Evolutionary conservation across 2,329 filamentous ascomycete genomes (phyloP).

Genomic region (Cordyceps tenuipes): DNA sequence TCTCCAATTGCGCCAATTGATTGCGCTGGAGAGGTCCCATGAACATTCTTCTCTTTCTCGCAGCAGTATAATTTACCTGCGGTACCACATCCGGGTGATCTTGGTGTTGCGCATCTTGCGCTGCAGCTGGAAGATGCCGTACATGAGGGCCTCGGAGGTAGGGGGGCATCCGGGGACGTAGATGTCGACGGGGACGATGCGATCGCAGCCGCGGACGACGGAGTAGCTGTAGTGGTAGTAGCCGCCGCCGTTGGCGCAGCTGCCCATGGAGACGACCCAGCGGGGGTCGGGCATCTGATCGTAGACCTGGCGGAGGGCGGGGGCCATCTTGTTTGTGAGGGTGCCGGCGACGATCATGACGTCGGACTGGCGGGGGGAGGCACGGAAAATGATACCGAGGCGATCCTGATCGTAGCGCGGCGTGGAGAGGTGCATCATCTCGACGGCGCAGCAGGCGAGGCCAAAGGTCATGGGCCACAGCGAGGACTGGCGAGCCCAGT

Average conservation of each 20-base stretch:
- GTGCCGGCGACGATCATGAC: conserved; percentile 93
- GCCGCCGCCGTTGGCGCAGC: conserved; percentile 74
- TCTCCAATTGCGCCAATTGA: neutral
- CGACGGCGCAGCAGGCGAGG: conserved; percentile 79
- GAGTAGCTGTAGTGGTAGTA: conserved; percentile 85
- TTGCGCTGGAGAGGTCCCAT: neutral
- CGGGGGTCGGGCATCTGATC: conserved; percentile 91
- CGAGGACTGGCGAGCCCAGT: conserved; percentile 78
- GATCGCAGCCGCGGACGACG: conserved; percentile 66
- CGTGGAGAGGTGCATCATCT: conserved; percentile 89
- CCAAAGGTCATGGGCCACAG: conserved; percentile 87
- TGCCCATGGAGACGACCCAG: conserved; percentile 80
- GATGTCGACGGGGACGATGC: conserved; percentile 71
- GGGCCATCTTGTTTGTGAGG: conserved; percentile 93
- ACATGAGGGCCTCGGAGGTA: conserved; percentile 54
- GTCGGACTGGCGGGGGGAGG: conserved; percentile 78
- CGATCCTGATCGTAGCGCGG: conserved; percentile 86
- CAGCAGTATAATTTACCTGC: conserved; percentile 33
- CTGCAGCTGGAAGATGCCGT: conserved; percentile 67
- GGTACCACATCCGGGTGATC: conserved; percentile 50
- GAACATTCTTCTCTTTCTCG: neutral
- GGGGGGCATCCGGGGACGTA: conserved; percentile 70
- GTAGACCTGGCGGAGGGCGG: conserved; percentile 81
- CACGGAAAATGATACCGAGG: conserved; percentile 83
- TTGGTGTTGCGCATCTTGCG: conserved; percentile 61